phyloP scores from a whole-genome alignment of 2,329 filamentous ascomycete genomes.

The Fusarium devonianum region DNA sequence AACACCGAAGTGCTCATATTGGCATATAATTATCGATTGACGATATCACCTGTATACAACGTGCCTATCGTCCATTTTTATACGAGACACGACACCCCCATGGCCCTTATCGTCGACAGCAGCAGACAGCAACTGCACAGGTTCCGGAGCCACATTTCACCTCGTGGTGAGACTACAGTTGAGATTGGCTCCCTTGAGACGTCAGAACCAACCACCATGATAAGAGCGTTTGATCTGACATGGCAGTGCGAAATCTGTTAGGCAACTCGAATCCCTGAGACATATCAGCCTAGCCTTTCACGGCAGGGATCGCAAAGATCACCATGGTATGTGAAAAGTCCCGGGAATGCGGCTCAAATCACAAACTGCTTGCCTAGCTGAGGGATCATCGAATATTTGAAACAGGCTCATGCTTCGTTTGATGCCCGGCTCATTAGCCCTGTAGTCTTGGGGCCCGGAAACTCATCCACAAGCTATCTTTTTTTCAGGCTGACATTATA shows the following conservation, averaged over 20 bases:
- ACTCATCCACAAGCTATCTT: too few relatives aligned
- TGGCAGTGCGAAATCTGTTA: background rate
- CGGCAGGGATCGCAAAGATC: slow-evolving; percentile 6
- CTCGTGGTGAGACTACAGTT: slow-evolving; percentile 6
- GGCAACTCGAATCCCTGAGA: background rate
- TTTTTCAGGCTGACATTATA: too few relatives aligned
- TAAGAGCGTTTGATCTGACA: background rate
- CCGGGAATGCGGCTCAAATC: slow-evolving; percentile 10
- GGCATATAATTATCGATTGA: too few relatives aligned
- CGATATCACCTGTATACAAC: too few relatives aligned
- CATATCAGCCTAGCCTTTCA: background rate
- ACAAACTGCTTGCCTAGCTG: background rate
- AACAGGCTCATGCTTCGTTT: background rate
- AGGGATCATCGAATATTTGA: background rate
- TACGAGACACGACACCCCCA: too few relatives aligned
- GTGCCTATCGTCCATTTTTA: background rate
- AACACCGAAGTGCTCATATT: too few relatives aligned
- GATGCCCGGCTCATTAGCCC: too few relatives aligned
- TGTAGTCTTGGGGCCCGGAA: too few relatives aligned
- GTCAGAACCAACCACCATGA: slow-evolving; percentile 1
- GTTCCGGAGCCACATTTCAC: too few relatives aligned
- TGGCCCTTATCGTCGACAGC: slow-evolving; percentile 3
- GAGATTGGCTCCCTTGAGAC: background rate
- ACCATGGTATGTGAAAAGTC: slow-evolving; percentile 1
- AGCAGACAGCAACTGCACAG: too few relatives aligned